Percentiles rank a stretch among this genome's conserved stretches.
Evolutionary conservation across 495 filamentous ascomycete genomes (phyloP).

Genomic region (Talaromyces wortmannii): DNA sequence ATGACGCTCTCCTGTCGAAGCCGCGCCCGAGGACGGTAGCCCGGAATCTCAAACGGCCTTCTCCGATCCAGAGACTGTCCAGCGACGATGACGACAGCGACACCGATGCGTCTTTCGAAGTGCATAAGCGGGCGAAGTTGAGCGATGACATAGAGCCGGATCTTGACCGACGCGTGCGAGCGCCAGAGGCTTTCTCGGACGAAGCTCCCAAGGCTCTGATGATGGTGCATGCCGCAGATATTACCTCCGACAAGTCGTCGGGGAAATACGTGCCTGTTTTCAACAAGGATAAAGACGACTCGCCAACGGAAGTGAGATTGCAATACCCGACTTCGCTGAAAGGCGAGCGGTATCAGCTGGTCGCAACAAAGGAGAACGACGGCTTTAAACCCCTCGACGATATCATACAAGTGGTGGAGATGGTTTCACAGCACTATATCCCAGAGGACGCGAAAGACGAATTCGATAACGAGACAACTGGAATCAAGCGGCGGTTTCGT

Average conservation of each 20-base stretch:
- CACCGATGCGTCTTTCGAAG: conserved; percentile 36
- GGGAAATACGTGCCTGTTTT: conserved; percentile 42
- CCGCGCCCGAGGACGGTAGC: conserved; percentile 25
- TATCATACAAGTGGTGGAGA: conserved; percentile 71
- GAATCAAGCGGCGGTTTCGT: conserved; percentile 65
- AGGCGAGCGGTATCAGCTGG: conserved; percentile 71
- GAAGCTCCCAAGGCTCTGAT: conserved; percentile 40
- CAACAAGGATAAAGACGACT: conserved; percentile 31
- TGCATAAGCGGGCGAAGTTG: conserved; percentile 38
- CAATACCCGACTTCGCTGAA: conserved; percentile 68
- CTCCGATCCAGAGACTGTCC: conserved; percentile 38
- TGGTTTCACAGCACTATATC: conserved; percentile 67
- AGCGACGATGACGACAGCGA: conserved; percentile 42
- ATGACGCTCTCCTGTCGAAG: conserved; percentile 24
- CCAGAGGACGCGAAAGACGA: conserved; percentile 53
- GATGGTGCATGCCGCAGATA: conserved; percentile 64
- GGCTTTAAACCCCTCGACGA: conserved; percentile 83
- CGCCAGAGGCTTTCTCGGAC: conserved; percentile 52
- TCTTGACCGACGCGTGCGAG: conserved; percentile 50
- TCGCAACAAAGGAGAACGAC: conserved; percentile 63
- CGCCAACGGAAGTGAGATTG: conserved; percentile 46
- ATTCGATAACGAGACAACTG: conserved; percentile 67
- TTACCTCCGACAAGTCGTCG: conserved; percentile 45
- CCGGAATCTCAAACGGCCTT: conserved; percentile 36
- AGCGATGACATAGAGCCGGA: conserved; percentile 44